Percentiles rank a stretch among this genome's conserved stretches.
phyloP scores from a whole-genome alignment of 106 monocot species.

The Platanthera guangdongensis region DNA sequence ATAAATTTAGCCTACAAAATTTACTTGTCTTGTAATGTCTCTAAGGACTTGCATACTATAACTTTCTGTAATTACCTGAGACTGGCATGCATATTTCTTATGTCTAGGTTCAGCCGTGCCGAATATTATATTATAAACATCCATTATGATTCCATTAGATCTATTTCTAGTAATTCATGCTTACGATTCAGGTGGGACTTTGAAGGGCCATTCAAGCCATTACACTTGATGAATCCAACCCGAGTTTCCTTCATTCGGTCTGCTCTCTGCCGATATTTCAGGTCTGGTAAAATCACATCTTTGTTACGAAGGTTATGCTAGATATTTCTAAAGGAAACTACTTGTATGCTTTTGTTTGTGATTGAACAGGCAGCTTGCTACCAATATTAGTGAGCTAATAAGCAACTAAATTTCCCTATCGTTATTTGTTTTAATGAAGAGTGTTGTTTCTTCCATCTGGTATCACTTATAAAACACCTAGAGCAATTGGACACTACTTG shows the following conservation, averaged over 20 bases:
- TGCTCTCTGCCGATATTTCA: constrained; percentile 74
- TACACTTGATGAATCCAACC: constrained; percentile 82
- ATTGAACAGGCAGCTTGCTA: not conserved
- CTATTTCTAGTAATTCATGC: not conserved
- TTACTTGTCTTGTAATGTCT: constrained; percentile 3
- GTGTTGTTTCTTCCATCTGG: not conserved
- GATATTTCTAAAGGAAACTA: not conserved
- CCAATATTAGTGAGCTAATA: not conserved
- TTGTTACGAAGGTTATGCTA: not conserved
- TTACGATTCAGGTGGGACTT: constrained; percentile 71
- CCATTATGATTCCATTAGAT: not conserved
- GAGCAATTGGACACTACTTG: not conserved
- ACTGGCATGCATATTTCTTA: too few relatives aligned
- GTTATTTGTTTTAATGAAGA: not conserved
- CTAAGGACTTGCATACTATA: not conserved
- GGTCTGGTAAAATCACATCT: constrained; percentile 25
- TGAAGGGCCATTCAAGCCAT: constrained; percentile 88
- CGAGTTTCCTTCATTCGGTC: constrained; percentile 87
- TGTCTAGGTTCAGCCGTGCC: not conserved
- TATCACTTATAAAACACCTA: not conserved
- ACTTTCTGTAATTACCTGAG: too few relatives aligned
- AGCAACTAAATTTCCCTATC: not conserved
- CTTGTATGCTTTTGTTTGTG: not conserved
- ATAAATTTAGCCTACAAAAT: not conserved
- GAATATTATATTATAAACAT: not conserved